These are phyloP conservation scores for Kingdonia uniflora DNA, from an alignment of 164 flowering plant genomes.

Conservation along the genomic window DNA sequence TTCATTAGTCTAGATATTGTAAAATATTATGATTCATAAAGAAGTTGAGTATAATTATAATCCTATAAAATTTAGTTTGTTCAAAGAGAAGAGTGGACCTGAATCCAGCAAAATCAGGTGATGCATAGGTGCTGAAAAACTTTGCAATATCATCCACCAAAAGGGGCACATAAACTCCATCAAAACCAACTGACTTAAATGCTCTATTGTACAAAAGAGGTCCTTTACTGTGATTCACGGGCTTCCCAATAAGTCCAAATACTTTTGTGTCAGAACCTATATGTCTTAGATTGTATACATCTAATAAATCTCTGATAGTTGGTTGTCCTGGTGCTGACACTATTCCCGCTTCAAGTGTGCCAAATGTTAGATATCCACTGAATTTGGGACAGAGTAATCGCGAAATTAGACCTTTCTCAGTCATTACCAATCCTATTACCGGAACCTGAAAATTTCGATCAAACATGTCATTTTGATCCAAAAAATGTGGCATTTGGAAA, in stretches of 20 bases:
- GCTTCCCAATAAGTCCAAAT: constrained; percentile 89
- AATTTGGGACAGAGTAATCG: constrained; percentile 81
- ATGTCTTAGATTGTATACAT: constrained; percentile 60
- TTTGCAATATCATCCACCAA: constrained; percentile 73
- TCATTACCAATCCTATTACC: constrained; percentile 79
- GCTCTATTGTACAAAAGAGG: constrained; percentile 69
- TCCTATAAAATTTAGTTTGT: no score
- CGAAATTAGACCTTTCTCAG: constrained; percentile 84
- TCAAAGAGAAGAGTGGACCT: constrained; percentile 41
- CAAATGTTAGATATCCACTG: constrained; percentile 95
- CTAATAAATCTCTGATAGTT: constrained; percentile 56
- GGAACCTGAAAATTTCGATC: constrained; percentile 57
- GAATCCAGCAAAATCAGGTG: constrained; percentile 86
- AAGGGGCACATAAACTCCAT: constrained; percentile 77
- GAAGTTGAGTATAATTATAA: no score
- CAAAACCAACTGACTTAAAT: constrained; percentile 59
- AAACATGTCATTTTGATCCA: neutral
- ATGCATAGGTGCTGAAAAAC: constrained; percentile 67
- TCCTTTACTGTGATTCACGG: constrained; percentile 88
- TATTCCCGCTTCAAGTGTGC: constrained; percentile 56
- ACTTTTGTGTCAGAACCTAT: constrained; percentile 75
- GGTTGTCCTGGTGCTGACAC: constrained; percentile 99
- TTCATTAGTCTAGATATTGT: no score
- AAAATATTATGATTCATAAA: no score
- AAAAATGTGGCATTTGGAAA: constrained; percentile 4